Conservation (phyloP, 2,329 filamentous ascomycete genomes). For the Diaporthe nobilis region DNA sequence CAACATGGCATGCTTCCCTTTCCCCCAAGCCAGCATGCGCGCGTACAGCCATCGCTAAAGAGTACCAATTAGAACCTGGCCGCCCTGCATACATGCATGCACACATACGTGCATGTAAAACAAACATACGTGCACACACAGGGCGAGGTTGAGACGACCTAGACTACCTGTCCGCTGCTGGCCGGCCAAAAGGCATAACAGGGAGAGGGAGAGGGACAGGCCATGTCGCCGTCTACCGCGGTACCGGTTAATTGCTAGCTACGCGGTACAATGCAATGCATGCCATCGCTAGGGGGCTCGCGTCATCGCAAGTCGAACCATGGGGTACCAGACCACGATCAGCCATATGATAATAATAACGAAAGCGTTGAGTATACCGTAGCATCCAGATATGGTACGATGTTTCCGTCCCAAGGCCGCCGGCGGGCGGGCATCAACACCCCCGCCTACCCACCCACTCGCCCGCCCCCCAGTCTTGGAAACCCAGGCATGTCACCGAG, state of each 20-base stretch:
- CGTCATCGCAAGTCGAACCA: not conserved
- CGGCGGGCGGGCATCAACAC: not conserved
- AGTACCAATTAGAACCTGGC: not conserved
- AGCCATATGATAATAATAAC: not conserved
- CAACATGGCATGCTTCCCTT: not conserved
- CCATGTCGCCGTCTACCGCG: constrained; percentile 4
- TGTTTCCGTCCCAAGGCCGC: constrained; percentile 10
- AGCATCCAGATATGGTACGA: not conserved
- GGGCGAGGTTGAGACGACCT: not conserved
- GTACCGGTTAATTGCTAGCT: not conserved
- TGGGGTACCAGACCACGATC: not conserved
- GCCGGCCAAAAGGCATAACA: not conserved
- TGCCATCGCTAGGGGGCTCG: constrained; percentile 8
- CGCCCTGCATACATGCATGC: not conserved
- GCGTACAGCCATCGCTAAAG: not conserved
- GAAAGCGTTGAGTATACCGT: not conserved
- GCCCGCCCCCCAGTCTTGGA: not conserved
- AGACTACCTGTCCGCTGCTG: not conserved
- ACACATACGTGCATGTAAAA: not conserved
- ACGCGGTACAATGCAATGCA: not conserved
- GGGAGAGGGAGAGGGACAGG: not conserved
- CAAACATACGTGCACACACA: not conserved
- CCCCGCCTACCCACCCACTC: not conserved
- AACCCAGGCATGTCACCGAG: constrained; percentile 17
- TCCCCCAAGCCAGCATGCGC: not conserved